Conservation (phyloP, 2,329 filamentous ascomycete genomes). For the Sporothrix variecibatus region DNA sequence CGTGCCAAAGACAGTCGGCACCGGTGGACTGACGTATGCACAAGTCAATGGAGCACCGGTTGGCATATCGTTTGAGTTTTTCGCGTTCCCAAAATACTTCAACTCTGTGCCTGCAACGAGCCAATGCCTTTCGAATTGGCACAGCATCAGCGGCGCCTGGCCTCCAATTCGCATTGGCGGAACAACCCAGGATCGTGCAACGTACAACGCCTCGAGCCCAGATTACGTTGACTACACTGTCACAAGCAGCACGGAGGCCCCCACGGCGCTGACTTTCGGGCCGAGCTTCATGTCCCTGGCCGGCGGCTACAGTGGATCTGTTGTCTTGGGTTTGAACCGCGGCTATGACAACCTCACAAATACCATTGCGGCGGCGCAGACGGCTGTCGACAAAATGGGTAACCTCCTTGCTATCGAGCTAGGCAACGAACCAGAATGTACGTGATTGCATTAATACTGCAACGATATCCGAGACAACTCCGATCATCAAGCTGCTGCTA, state of each 20-base stretch:
- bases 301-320: slow-evolving; percentile 47
- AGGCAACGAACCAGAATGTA: slow-evolving; percentile 60
- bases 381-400: slow-evolving; percentile 46
- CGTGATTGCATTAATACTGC: no score
- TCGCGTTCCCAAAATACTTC: slow-evolving; percentile 57
- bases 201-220: slow-evolving; percentile 48
- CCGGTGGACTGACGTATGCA: slow-evolving; percentile 29
- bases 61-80: slow-evolving; percentile 45
- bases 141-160: slow-evolving; percentile 51
- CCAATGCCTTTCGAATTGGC: slow-evolving; percentile 55
- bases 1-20: slow-evolving; percentile 30
- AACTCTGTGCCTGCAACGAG: slow-evolving; percentile 52
- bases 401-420: slow-evolving; percentile 58
- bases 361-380: slow-evolving; percentile 53
- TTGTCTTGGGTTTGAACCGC: slow-evolving; percentile 57
- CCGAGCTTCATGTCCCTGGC: slow-evolving; percentile 23
- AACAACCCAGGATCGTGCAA: slow-evolving; percentile 59
- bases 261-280: slow-evolving; percentile 50
- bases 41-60: slow-evolving; percentile 32
- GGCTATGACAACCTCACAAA: slow-evolving; percentile 55
- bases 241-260: slow-evolving; percentile 49
- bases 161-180: slow-evolving; percentile 60
- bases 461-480: no score
- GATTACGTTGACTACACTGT: slow-evolving; percentile 55
- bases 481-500: no score